Evolutionary conservation across 305 asterid genomes (phyloP).

Genomic region (Nicotiana rustica): DNA sequence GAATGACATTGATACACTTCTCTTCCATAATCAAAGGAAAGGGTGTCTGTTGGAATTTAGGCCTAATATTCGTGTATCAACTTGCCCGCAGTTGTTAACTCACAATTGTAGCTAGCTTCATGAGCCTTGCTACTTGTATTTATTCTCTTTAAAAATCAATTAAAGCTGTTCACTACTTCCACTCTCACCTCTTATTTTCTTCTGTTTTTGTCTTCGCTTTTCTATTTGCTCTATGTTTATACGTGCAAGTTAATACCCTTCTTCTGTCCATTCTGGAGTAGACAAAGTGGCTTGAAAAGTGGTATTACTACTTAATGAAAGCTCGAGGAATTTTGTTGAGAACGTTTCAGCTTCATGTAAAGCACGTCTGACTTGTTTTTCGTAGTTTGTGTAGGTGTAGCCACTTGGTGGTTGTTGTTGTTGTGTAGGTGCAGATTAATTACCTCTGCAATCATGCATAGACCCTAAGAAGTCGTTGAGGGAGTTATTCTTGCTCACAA

Average conservation of each 20-base stretch:
- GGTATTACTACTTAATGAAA: too few relatives aligned
- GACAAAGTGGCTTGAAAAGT: background rate
- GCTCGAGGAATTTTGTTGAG: too few relatives aligned
- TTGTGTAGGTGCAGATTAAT: too few relatives aligned
- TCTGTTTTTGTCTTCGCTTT: background rate
- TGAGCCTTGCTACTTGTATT: background rate
- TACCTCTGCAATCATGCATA: too few relatives aligned
- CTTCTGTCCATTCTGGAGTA: background rate
- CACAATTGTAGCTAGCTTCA: slow-evolving; percentile 6
- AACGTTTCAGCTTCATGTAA: too few relatives aligned
- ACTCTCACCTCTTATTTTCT: background rate
- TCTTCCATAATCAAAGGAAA: background rate
- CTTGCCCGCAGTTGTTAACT: background rate
- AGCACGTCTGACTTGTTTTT: too few relatives aligned
- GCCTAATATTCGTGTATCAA: background rate
- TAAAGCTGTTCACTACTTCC: background rate
- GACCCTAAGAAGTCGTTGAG: too few relatives aligned
- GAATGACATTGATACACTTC: background rate
- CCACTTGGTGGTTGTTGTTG: too few relatives aligned
- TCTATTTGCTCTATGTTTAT: background rate
- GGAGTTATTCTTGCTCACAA: too few relatives aligned
- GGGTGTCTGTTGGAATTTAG: background rate
- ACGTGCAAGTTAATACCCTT: background rate
- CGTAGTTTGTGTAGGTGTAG: too few relatives aligned
- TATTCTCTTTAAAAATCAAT: background rate